Conservation (phyloP, 2,329 filamentous ascomycete genomes). For the Annulohypoxylon truncatum region DNA sequence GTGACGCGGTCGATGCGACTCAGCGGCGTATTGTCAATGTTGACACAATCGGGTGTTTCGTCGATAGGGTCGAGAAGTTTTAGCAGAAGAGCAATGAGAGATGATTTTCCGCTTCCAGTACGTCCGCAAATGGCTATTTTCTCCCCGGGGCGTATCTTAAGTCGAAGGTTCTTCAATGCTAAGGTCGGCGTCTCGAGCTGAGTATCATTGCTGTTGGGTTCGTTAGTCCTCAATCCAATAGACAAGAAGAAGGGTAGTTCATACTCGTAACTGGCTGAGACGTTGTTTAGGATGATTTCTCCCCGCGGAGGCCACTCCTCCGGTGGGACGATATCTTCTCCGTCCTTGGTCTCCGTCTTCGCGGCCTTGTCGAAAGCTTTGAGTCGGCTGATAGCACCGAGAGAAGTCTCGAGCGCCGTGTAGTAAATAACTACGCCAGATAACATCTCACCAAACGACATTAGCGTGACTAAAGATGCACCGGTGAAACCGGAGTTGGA, state of each 20-base stretch:
- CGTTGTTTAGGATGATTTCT: slow-evolving; percentile 40
- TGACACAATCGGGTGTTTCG: slow-evolving; percentile 41
- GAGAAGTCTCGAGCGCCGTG: slow-evolving; percentile 49
- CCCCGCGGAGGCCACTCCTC: slow-evolving; percentile 48
- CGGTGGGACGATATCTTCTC: slow-evolving; percentile 42
- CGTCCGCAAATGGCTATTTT: slow-evolving; percentile 52
- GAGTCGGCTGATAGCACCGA: slow-evolving; percentile 50
- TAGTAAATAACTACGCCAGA: slow-evolving; percentile 47
- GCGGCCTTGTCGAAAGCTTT: slow-evolving; percentile 44
- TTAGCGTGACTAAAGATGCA: slow-evolving; percentile 49
- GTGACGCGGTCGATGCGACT: slow-evolving; percentile 48
- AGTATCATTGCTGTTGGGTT: background rate
- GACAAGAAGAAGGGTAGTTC: background rate
- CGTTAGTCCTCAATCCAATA: slow-evolving; percentile 4
- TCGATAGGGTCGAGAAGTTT: slow-evolving; percentile 53
- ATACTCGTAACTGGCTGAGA: slow-evolving; percentile 47
- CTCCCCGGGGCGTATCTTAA: slow-evolving; percentile 48
- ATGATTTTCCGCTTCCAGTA: slow-evolving; percentile 56
- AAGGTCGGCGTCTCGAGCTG: slow-evolving; percentile 28
- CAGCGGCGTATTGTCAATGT: slow-evolving; percentile 52
- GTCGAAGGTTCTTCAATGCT: slow-evolving; percentile 47
- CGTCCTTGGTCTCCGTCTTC: slow-evolving; percentile 40
- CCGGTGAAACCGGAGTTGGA: slow-evolving; percentile 46
- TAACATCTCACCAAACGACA: slow-evolving; percentile 47
- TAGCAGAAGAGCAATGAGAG: slow-evolving; percentile 54